Percentiles rank a stretch among this genome's conserved stretches.
These are phyloP conservation scores for Pelargonium fulgidum DNA, from an alignment of 441 rosid genomes.

Conservation along the genomic window DNA sequence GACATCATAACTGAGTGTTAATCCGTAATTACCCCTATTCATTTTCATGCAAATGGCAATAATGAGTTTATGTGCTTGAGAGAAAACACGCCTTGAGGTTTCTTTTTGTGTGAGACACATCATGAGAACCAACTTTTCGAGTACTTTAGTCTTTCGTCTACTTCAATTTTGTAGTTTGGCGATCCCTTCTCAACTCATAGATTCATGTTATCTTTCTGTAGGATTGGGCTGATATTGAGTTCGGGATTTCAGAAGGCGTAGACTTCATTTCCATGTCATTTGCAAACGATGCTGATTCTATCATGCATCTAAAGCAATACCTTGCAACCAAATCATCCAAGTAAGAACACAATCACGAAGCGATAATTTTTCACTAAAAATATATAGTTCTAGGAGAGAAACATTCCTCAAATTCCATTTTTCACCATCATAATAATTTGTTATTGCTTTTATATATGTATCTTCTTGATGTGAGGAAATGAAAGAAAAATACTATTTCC, in stretches of 20 bases:
- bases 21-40: too few species aligned
- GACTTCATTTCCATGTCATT: slow-evolving; percentile 69
- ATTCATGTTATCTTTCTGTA: slow-evolving; percentile 13
- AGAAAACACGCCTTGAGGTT: too few species aligned
- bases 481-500: not conserved
- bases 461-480: not conserved
- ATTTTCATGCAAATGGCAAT: too few species aligned
- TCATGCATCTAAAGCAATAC: slow-evolving; percentile 47
- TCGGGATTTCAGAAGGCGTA: slow-evolving; percentile 58
- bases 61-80: too few species aligned
- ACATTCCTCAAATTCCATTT: not conserved
- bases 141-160: too few species aligned
- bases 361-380: not conserved
- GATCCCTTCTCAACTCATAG: not conserved
- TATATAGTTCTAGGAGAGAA: not conserved
- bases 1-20: too few species aligned
- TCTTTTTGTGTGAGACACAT: too few species aligned
- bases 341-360: slow-evolving; percentile 28
- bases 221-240: slow-evolving; percentile 71
- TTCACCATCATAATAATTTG: not conserved
- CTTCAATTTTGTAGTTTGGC: too few species aligned
- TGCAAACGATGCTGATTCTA: slow-evolving; percentile 48
- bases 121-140: too few species aligned
- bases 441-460: not conserved
- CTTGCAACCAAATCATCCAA: slow-evolving; percentile 42